Conservation (phyloP, 2,329 filamentous ascomycete genomes). For the Botryotinia narcissicola region DNA sequence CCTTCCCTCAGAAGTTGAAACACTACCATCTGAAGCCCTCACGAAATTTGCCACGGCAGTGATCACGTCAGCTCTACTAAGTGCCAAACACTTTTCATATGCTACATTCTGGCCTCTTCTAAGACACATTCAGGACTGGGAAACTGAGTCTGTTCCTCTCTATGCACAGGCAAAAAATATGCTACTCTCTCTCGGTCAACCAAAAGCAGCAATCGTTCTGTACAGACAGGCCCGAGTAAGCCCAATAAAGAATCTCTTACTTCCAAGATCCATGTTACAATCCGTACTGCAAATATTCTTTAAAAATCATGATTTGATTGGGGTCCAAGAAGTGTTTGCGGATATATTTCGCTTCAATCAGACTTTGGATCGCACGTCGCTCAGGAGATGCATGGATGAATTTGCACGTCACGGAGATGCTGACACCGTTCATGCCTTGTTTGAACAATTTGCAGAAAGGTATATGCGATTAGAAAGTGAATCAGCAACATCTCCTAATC, state of each 20-base stretch:
- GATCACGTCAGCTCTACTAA: constrained; percentile 26
- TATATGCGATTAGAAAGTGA: constrained; percentile 19
- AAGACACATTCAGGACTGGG: constrained; percentile 28
- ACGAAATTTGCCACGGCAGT: constrained; percentile 27
- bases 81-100: constrained; percentile 21
- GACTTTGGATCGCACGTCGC: constrained; percentile 35
- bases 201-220: constrained; percentile 26
- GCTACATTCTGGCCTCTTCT: constrained; percentile 27
- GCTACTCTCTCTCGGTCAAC: constrained; percentile 28
- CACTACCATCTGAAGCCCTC: neutral
- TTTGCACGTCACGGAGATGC: constrained; percentile 49
- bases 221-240: constrained; percentile 32
- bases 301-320: constrained; percentile 35
- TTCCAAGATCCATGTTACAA: constrained; percentile 32
- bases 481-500: neutral
- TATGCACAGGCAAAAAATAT: constrained; percentile 27
- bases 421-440: constrained; percentile 44
- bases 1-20: neutral
- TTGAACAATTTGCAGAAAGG: constrained; percentile 40
- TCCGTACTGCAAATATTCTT: constrained; percentile 38
- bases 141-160: constrained; percentile 21
- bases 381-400: constrained; percentile 40
- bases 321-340: constrained; percentile 41
- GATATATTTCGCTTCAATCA: constrained; percentile 39
- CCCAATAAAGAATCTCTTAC: constrained; percentile 18